A percentile compares a stretch with the other conserved stretches of the same genome.
phyloP scores from a whole-genome alignment of 2,329 filamentous ascomycete genomes.

The Calonectria pteridis region DNA sequence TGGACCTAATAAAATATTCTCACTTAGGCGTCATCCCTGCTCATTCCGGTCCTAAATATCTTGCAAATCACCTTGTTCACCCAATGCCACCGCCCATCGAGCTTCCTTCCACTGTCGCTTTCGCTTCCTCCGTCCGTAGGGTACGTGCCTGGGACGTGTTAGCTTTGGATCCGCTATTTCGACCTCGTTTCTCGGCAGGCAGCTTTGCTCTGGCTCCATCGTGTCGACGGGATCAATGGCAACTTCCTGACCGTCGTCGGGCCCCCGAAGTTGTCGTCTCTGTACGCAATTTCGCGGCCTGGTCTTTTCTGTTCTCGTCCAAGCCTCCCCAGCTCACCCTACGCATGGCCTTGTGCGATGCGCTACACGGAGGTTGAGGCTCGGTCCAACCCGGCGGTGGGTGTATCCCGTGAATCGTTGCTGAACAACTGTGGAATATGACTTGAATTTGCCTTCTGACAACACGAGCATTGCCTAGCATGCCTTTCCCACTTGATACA shows the following conservation, averaged over 20 bases:
- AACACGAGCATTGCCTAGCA: conserved; percentile 64
- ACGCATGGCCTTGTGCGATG: conserved; percentile 45
- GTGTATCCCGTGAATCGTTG: conserved; percentile 35
- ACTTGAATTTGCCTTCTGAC: conserved; percentile 62
- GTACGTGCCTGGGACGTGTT: conserved; percentile 45
- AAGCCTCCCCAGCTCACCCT: conserved; percentile 3
- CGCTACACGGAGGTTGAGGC: conserved; percentile 34
- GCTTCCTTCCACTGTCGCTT: conserved; percentile 29
- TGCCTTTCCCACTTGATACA: conserved; percentile 60
- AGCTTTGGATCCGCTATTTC: conserved; percentile 24
- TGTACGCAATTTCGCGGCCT: not conserved
- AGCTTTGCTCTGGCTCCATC: conserved; percentile 7
- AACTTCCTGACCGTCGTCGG: not conserved
- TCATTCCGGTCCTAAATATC: conserved; percentile 2
- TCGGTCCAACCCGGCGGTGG: conserved; percentile 10
- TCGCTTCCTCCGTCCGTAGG: conserved; percentile 35
- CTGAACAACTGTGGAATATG: conserved; percentile 60
- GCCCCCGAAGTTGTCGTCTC: not conserved
- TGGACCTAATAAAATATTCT: not conserved
- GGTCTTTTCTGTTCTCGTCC: not conserved
- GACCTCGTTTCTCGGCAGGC: conserved; percentile 3
- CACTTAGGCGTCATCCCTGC: not conserved
- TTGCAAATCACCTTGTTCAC: conserved; percentile 22
- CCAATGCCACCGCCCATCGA: conserved; percentile 26
- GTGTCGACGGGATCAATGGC: not conserved